These are phyloP conservation scores for Escallonia herrerae DNA, from an alignment of 129 eudicot species.

Conservation along the genomic window DNA sequence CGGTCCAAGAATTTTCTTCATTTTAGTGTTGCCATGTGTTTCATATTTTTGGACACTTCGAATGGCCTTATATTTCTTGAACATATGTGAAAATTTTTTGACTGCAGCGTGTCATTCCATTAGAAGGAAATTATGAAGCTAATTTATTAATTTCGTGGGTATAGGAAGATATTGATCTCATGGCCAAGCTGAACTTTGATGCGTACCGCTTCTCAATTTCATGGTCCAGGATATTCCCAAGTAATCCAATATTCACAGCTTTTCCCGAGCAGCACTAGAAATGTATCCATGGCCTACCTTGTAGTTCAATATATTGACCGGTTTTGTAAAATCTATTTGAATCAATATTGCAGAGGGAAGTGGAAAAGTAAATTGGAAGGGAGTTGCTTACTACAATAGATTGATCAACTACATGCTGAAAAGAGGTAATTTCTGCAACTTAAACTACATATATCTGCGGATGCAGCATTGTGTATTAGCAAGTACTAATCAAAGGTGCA, in stretches of 20 bases:
- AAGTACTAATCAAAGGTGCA: no score
- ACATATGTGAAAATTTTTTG: no score
- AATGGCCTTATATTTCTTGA: no score
- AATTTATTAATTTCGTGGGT: background rate
- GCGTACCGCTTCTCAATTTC: conserved; percentile 91
- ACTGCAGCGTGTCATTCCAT: no score
- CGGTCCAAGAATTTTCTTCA: background rate
- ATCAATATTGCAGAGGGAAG: conserved; percentile 48
- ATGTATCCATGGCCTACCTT: background rate
- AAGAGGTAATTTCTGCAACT: conserved; percentile 30
- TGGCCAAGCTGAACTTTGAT: conserved; percentile 72
- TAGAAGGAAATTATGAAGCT: background rate
- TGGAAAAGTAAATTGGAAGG: conserved; percentile 66
- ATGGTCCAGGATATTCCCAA: conserved; percentile 81
- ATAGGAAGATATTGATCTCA: conserved; percentile 82
- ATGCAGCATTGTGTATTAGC: no score
- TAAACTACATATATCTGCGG: no score
- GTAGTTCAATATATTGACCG: no score
- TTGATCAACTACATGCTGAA: conserved; percentile 68
- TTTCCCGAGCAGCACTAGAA: background rate
- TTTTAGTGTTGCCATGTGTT: background rate
- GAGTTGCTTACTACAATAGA: conserved; percentile 84
- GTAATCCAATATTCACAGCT: conserved; percentile 18
- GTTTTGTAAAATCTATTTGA: no score
- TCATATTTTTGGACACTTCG: background rate